Percentiles rank a stretch among this genome's conserved stretches.
phyloP scores from a whole-genome alignment of 345 rosid species.

The Populus ilicifolia region DNA sequence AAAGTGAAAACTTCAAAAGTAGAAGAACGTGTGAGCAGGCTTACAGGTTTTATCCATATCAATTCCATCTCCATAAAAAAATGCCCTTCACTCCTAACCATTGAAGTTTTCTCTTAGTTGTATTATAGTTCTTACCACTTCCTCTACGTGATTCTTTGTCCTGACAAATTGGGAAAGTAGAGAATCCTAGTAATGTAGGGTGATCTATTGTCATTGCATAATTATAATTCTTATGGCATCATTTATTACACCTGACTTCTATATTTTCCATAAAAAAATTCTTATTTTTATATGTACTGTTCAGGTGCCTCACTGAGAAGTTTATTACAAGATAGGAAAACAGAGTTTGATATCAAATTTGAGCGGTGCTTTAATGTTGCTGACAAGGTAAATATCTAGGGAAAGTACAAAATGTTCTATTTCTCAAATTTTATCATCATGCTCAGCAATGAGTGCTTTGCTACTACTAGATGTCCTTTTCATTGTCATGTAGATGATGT shows the following conservation, averaged over 20 bases:
- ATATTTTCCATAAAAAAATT: not conserved
- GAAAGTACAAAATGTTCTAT: not conserved
- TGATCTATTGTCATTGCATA: not conserved
- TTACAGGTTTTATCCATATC: slow-evolving; percentile 55
- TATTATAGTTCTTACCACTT: not conserved
- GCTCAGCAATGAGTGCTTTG: not conserved
- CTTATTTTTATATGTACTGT: not conserved
- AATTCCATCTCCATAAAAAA: slow-evolving; percentile 7
- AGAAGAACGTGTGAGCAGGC: slow-evolving; percentile 56
- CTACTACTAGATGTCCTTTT: slow-evolving; percentile 1
- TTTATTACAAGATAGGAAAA: slow-evolving; percentile 52
- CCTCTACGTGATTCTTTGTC: not conserved
- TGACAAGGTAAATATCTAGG: slow-evolving; percentile 47
- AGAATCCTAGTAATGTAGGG: not conserved
- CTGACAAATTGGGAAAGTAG: not conserved
- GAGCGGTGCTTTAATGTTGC: slow-evolving; percentile 48
- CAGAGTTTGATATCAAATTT: slow-evolving; percentile 69
- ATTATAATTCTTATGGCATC: not conserved
- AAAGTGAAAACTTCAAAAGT: slow-evolving; percentile 31
- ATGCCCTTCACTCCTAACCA: slow-evolving; percentile 1
- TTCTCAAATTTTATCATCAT: not conserved
- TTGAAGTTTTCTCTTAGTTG: slow-evolving; percentile 1
- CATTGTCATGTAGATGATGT: not conserved
- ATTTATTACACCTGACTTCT: not conserved
- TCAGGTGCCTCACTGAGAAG: slow-evolving; percentile 51